Conservation (phyloP, 768 basidiomycete species). For the Cytidiella melzeri region DNA sequence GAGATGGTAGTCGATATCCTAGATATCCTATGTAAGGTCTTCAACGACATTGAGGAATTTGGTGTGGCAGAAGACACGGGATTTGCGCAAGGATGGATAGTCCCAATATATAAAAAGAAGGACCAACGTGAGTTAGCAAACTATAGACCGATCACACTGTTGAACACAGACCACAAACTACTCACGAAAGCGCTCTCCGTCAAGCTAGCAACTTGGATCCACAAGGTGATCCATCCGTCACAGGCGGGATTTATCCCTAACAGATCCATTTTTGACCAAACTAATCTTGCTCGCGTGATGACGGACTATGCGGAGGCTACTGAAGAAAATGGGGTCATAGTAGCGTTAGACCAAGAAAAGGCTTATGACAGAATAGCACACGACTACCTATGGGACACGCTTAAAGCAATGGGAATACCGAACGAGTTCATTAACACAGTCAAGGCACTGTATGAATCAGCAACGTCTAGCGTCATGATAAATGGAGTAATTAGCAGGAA, state of each 20-base stretch:
- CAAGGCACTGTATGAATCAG: conserved; percentile 11
- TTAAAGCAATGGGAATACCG: conserved; percentile 9
- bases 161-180: conserved; percentile 19
- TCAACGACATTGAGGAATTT: conserved; percentile 4
- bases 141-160: conserved; percentile 19
- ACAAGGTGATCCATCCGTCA: conserved; percentile 5
- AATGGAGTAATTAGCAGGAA: conserved; percentile 4
- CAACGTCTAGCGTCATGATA: conserved; percentile 13
- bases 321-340: conserved; percentile 14
- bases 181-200: conserved; percentile 10
- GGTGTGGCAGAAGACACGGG: background rate
- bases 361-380: conserved; percentile 18
- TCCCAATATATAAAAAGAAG: conserved; percentile 17
- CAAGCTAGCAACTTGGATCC: conserved; percentile 1
- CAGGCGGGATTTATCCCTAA: conserved; percentile 17
- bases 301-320: conserved; percentile 10
- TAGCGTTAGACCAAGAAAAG: conserved; percentile 19
- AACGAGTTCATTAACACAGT: conserved; percentile 8
- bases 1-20: background rate
- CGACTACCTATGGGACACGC: conserved; percentile 14
- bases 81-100: conserved; percentile 13
- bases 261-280: conserved; percentile 13
- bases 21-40: background rate
- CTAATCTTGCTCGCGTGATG: conserved; percentile 7
- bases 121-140: conserved; percentile 10